phyloP scores from a whole-genome alignment of 2,329 filamentous ascomycete genomes.

The Saccharata proteae region DNA sequence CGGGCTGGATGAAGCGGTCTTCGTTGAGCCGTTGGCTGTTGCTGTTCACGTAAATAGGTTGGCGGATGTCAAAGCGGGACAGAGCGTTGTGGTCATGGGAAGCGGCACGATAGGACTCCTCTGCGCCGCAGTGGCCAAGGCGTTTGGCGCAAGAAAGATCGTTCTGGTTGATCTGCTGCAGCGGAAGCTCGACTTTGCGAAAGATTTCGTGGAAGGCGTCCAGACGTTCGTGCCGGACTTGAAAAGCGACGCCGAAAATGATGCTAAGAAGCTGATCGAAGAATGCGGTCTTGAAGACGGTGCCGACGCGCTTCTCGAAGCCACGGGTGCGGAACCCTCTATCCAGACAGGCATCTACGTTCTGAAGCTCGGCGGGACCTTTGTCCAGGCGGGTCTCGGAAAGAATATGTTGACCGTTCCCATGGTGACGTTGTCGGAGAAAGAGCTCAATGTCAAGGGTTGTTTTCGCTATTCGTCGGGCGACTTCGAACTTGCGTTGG shows the following conservation, averaged over 20 bases:
- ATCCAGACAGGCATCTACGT: constrained; percentile 12
- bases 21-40: constrained; percentile 10
- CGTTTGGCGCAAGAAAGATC: constrained; percentile 65
- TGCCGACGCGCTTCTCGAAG: constrained; percentile 15
- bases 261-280: constrained; percentile 7
- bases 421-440: constrained; percentile 6
- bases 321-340: constrained; percentile 15
- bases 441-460: constrained; percentile 16
- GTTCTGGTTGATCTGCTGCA: constrained; percentile 71
- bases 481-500: constrained; percentile 20
- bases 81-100: constrained; percentile 28
- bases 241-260: background rate
- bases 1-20: constrained; percentile 8
- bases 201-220: constrained; percentile 43
- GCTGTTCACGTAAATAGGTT: constrained; percentile 3
- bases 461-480: constrained; percentile 22
- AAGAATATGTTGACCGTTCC: constrained; percentile 1
- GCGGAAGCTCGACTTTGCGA: constrained; percentile 63
- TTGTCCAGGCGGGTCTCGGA: constrained; percentile 16
- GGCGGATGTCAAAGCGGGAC: constrained; percentile 13
- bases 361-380: constrained; percentile 12
- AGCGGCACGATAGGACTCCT: constrained; percentile 56
- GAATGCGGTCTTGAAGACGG: constrained; percentile 11
- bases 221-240: constrained; percentile 9
- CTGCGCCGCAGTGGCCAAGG: constrained; percentile 66